Conservation (phyloP, 306 rosid genomes). For the Rubus parviflorus region DNA sequence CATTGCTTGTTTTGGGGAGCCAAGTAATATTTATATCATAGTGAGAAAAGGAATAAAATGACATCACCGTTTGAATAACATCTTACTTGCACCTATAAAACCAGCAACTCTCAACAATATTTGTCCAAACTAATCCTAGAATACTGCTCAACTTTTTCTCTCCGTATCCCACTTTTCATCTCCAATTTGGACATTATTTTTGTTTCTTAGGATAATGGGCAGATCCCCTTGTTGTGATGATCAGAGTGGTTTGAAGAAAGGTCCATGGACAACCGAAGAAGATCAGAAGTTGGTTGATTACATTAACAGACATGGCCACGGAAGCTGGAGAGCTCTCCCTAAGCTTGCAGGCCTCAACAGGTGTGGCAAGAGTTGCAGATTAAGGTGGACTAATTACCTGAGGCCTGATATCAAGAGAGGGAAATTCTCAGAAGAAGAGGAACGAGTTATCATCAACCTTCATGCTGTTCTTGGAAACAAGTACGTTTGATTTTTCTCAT, state of each 20-base stretch:
- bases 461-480: constrained; percentile 85
- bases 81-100: constrained; percentile 50
- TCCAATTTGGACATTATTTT: neutral
- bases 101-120: constrained; percentile 21
- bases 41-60: constrained; percentile 22
- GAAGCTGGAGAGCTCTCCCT: constrained; percentile 80
- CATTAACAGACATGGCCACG: constrained; percentile 62
- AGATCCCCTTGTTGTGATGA: constrained; percentile 74
- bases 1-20: constrained; percentile 24
- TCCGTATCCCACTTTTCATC: neutral
- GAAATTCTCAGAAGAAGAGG: constrained; percentile 71
- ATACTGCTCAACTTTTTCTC: neutral
- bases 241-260: constrained; percentile 63
- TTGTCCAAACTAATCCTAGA: constrained; percentile 10
- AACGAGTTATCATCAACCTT: constrained; percentile 63
- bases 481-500: constrained; percentile 30
- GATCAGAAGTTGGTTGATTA: constrained; percentile 64
- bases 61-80: constrained; percentile 42
- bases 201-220: constrained; percentile 46
- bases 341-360: constrained; percentile 82
- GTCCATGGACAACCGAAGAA: constrained; percentile 96
- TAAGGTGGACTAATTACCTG: constrained; percentile 88
- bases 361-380: constrained; percentile 88
- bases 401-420: constrained; percentile 95
- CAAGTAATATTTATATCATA: constrained; percentile 9